Base-by-base conservation (phyloP, 106 monocot genomes). In the Platanthera guangdongensis region DNA sequence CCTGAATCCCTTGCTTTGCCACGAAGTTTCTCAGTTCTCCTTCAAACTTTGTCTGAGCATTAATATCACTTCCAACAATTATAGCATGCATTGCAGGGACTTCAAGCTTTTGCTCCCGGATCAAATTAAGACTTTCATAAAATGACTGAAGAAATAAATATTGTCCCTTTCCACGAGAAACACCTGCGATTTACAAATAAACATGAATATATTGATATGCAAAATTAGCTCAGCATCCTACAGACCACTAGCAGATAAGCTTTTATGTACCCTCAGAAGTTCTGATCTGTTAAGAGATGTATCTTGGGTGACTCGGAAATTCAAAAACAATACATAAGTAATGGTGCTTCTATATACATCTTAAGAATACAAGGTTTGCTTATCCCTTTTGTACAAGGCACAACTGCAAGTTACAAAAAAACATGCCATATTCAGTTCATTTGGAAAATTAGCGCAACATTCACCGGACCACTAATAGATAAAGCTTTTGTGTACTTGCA, bases 161-260 rank as follows among this genome's bases (percentile, higher is more conserved):
- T 60, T 97, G 94, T 9, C 91, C 97, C 77, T 97, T 97, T 14
- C 97, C 97, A 53, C 94, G 87, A 75, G 97, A 97, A 51, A 97
- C 97, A 84, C 95, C 92, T 95, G 79, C 77, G 87, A 62, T 64
- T 68, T 50, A 68, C 22, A 39, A 52, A 51, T 51, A 30, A 64
- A 64, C 55, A n/a, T 55, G 63, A 19, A 64, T 25, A 64, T 64
- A 3, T 13, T 39, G 9, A 30, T 9, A 22, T 30, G 12, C 12
- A 39, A 13, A 67, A 67, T 32, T 39, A 67, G 67, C 25, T 30
- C 12, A 22, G 3, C 30, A 67, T 67, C 67, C 67, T 67, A 30
- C 19, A 22, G 12, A 30, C 39, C 67, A 67, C 39, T 67, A 67
- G 12, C 67, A 30, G 22, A 39, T 30, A 67, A 39, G 30, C 67